Conservation (phyloP, 2,329 filamentous ascomycete species). For the Didymella keratinophila region DNA sequence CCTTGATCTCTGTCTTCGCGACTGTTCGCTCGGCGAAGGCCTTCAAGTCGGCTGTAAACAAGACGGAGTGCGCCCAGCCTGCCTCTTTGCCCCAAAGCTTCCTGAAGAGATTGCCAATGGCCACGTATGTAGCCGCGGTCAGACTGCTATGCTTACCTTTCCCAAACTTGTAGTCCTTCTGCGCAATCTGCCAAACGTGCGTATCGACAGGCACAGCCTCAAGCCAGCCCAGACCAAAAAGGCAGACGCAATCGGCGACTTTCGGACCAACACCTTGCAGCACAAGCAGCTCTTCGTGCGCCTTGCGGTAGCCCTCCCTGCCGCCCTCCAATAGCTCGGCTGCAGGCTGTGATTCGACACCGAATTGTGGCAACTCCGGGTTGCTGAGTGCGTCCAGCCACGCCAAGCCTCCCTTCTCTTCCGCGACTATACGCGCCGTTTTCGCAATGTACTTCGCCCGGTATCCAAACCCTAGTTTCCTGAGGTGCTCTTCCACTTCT, state of each 20-base stretch:
- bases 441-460: constrained; percentile 89
- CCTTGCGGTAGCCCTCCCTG: constrained; percentile 74
- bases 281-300: constrained; percentile 79
- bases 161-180: constrained; percentile 92
- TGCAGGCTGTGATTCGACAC: constrained; percentile 53
- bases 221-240: constrained; percentile 96
- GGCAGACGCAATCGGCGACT: constrained; percentile 93
- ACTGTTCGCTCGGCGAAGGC: constrained; percentile 77
- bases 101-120: constrained; percentile 89
- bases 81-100: constrained; percentile 90
- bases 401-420: constrained; percentile 65
- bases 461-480: constrained; percentile 91
- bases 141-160: constrained; percentile 83
- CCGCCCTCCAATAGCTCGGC: constrained; percentile 60
- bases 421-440: constrained; percentile 79
- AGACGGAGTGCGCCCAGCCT: constrained; percentile 95
- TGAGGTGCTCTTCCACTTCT: constrained; percentile 80
- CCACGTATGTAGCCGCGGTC: constrained; percentile 87
- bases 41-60: constrained; percentile 92
- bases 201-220: constrained; percentile 97
- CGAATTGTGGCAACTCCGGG: constrained; percentile 71
- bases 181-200: constrained; percentile 97
- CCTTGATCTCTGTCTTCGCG: constrained; percentile 58
- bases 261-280: constrained; percentile 94
- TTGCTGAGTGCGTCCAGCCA: constrained; percentile 86